A percentile compares a stretch with the other conserved stretches of the same genome.
These are phyloP conservation scores for Rugosomyces carneus DNA, from an alignment of 1,284 basidiomycete genomes.

Conservation along the genomic window DNA sequence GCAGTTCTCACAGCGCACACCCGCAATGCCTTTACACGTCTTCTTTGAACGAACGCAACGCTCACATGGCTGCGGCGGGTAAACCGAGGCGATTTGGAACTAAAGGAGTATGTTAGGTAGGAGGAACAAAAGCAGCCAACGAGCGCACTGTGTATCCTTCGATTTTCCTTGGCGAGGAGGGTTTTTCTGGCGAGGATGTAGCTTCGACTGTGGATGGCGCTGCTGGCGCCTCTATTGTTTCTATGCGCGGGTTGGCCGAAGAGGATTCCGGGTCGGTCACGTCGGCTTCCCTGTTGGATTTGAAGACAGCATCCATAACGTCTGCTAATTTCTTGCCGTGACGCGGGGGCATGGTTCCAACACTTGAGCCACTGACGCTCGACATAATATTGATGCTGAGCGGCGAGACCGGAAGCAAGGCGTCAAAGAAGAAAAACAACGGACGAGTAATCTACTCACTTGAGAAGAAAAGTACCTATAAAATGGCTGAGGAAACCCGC, in stretches of 20 bases:
- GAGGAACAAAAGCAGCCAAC: not conserved
- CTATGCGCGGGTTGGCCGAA: conserved; percentile 4
- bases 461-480: not conserved
- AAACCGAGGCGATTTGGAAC: conserved; percentile 24
- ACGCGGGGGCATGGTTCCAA: conserved; percentile 18
- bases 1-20: conserved; percentile 37
- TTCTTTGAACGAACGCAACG: conserved; percentile 34
- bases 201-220: conserved; percentile 6
- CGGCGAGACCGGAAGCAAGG: conserved; percentile 2
- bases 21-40: conserved; percentile 33
- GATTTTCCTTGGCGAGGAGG: conserved; percentile 22
- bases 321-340: conserved; percentile 23
- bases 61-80: conserved; percentile 34
- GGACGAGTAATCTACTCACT: not conserved
- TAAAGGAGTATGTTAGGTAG: conserved; percentile 10
- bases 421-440: not conserved
- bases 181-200: conserved; percentile 11
- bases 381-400: conserved; percentile 13
- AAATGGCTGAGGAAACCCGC: not conserved
- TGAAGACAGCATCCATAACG: conserved; percentile 26
- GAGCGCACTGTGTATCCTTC: conserved; percentile 22
- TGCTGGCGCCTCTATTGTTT: conserved; percentile 7
- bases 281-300: conserved; percentile 20
- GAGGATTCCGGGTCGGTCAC: conserved; percentile 16
- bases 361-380: conserved; percentile 14